Evolutionary conservation across 129 eudicot genomes (phyloP).

Genomic region (Sambucus nigra): DNA sequence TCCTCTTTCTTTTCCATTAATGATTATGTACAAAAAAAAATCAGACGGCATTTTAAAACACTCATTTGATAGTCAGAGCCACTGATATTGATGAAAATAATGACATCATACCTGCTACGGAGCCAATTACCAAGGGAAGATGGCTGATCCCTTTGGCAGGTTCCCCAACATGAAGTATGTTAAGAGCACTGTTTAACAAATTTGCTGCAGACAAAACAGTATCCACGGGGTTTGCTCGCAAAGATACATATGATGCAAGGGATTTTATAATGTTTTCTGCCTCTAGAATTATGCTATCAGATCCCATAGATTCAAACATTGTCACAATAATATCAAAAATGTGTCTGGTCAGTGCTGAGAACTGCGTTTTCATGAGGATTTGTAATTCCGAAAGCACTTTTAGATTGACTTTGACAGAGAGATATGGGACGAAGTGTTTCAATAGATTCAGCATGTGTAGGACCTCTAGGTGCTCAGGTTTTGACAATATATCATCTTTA

Average conservation of each 20-base stretch:
- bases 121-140: conserved; percentile 36
- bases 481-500: conserved; percentile 29
- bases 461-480: conserved; percentile 56
- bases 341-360: conserved; percentile 57
- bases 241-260: conserved; percentile 52
- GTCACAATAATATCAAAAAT: conserved; percentile 49
- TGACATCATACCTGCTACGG: conserved; percentile 58
- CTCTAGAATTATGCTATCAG: conserved; percentile 32
- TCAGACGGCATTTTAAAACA: background rate
- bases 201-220: conserved; percentile 54
- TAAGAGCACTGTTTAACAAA: conserved; percentile 42
- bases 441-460: conserved; percentile 63
- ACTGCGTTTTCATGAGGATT: conserved; percentile 34
- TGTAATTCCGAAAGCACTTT: conserved; percentile 36
- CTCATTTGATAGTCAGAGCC: background rate
- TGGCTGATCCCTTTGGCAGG: conserved; percentile 35
- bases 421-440: conserved; percentile 55
- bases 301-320: conserved; percentile 33
- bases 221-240: conserved; percentile 51
- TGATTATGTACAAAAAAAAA: background rate
- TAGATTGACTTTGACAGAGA: conserved; percentile 36
- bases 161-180: conserved; percentile 43
- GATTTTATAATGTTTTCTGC: conserved; percentile 41
- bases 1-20: background rate
- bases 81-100: background rate